These are phyloP conservation scores for Aspergillus saccharolyticus DNA, from an alignment of 495 filamentous ascomycete species.

Conservation along the genomic window DNA sequence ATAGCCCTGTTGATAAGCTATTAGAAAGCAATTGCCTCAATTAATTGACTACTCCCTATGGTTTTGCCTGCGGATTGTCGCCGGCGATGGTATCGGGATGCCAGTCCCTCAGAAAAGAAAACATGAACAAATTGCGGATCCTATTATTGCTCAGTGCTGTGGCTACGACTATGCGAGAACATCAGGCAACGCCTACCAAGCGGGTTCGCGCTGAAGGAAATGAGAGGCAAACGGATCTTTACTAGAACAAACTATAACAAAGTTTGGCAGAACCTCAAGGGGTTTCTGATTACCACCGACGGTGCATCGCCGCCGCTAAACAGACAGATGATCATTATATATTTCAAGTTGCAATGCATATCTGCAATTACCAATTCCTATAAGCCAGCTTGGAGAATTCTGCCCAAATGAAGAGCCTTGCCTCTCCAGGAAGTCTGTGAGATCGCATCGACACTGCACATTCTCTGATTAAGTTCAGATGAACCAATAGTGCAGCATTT, in stretches of 20 bases:
- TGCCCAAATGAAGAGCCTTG: background rate
- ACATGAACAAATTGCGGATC: slow-evolving; percentile 9
- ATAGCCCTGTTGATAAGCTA: background rate
- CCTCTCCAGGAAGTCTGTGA: background rate
- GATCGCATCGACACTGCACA: background rate
- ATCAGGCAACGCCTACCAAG: slow-evolving; percentile 16
- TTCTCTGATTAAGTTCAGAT: slow-evolving; percentile 1
- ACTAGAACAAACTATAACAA: background rate
- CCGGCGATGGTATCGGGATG: too few relatives aligned
- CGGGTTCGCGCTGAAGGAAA: slow-evolving; percentile 8
- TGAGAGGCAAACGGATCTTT: background rate
- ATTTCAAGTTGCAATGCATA: background rate
- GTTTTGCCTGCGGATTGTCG: background rate
- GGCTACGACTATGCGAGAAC: background rate
- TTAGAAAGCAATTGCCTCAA: background rate
- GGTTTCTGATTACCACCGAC: slow-evolving; percentile 6
- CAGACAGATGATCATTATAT: slow-evolving; percentile 1
- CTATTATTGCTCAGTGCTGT: slow-evolving; percentile 8
- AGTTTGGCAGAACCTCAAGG: background rate
- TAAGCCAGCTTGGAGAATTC: background rate
- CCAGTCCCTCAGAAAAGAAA: background rate
- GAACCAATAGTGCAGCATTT: slow-evolving; percentile 3
- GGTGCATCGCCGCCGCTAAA: background rate
- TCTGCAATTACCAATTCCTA: background rate
- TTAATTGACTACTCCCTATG: background rate